A percentile compares a stretch with the other conserved stretches of the same genome.
phyloP scores from a whole-genome alignment of 2,329 filamentous ascomycete genomes.

The Pestalotiopsis fici region DNA sequence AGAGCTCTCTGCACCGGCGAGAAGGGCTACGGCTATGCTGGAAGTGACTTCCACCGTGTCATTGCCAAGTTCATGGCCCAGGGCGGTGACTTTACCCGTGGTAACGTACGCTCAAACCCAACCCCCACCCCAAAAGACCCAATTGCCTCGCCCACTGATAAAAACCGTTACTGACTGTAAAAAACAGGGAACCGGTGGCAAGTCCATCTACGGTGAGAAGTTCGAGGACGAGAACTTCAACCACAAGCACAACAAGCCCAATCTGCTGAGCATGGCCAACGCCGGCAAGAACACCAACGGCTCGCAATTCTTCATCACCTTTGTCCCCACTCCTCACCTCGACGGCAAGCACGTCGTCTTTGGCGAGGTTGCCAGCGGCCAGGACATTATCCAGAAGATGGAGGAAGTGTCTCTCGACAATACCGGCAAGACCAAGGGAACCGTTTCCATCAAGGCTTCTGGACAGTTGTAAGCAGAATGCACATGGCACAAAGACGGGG shows the following conservation, averaged over 20 bases:
- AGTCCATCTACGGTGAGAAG: slow-evolving; percentile 95
- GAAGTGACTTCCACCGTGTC: slow-evolving; percentile 88
- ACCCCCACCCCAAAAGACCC: too few species aligned
- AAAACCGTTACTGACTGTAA: background rate
- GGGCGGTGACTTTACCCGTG: slow-evolving; percentile 92
- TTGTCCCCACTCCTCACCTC: slow-evolving; percentile 84
- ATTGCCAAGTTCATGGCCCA: slow-evolving; percentile 95
- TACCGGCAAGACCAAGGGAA: slow-evolving; percentile 63
- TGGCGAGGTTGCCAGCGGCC: slow-evolving; percentile 63
- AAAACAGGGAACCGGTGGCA: slow-evolving; percentile 81
- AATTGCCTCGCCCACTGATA: too few species aligned
- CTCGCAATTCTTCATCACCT: slow-evolving; percentile 97
- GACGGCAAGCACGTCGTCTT: slow-evolving; percentile 85
- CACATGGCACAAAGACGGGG: background rate
- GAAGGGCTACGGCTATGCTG: slow-evolving; percentile 81
- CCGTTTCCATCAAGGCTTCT: slow-evolving; percentile 40
- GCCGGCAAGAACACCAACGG: slow-evolving; percentile 97
- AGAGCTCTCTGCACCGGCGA: slow-evolving; percentile 77
- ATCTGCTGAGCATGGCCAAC: slow-evolving; percentile 93
- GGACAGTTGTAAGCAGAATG: background rate
- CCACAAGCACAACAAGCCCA: slow-evolving; percentile 70
- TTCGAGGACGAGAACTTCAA: slow-evolving; percentile 93
- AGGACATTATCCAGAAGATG: background rate
- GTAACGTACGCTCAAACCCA: slow-evolving; percentile 69
- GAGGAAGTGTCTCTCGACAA: slow-evolving; percentile 46